Conservation (phyloP, 345 rosid genomes). For the Leavenworthia alabamica region DNA sequence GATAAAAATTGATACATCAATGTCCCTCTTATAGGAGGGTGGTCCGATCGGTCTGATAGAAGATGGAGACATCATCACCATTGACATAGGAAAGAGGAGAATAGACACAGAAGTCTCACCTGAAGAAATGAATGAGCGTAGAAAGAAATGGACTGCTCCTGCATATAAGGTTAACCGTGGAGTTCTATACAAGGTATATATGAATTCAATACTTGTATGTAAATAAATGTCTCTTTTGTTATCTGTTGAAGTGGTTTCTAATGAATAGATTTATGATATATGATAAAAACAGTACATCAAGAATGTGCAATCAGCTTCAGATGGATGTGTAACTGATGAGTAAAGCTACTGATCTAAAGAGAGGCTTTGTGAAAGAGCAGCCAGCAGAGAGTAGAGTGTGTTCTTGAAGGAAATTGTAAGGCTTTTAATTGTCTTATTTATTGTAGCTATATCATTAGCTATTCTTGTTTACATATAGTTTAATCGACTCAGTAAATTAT, state of each 20-base stretch:
- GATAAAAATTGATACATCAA: too few relatives aligned
- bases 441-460: too few relatives aligned
- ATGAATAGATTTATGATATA: background rate
- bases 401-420: too few relatives aligned
- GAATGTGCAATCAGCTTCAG: constrained; percentile 79
- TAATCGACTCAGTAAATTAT: too few relatives aligned
- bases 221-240: background rate
- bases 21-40: constrained; percentile 74
- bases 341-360: constrained; percentile 35
- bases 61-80: constrained; percentile 65
- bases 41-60: constrained; percentile 87
- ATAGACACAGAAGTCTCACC: constrained; percentile 60
- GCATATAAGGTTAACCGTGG: constrained; percentile 64
- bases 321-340: constrained; percentile 92
- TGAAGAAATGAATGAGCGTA: constrained; percentile 60
- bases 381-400: too few relatives aligned
- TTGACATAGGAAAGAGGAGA: constrained; percentile 66
- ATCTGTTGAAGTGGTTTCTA: constrained; percentile 9
- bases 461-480: too few relatives aligned
- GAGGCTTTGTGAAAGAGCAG: too few relatives aligned
- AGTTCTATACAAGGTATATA: constrained; percentile 64
- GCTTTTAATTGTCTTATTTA: background rate
- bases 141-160: constrained; percentile 71
- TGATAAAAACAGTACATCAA: constrained; percentile 85
- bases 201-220: background rate